A percentile compares a stretch with the other conserved stretches of the same genome.
Conservation (phyloP, 768 basidiomycete genomes). For the Kwoniella europaea region DNA sequence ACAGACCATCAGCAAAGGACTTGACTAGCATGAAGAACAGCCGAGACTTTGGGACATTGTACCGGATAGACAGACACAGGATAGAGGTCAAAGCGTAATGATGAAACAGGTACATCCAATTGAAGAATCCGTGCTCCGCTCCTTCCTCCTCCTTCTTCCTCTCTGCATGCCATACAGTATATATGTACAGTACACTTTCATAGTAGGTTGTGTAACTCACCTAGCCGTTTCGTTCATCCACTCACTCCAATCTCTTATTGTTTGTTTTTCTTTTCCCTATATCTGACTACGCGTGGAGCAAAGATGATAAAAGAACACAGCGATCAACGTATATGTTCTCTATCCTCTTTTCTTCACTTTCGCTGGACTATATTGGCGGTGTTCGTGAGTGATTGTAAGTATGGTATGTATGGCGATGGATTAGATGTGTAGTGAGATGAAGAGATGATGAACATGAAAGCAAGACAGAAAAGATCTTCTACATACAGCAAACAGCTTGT, state of each 20-base stretch:
- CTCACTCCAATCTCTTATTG: not conserved
- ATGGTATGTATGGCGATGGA: not conserved
- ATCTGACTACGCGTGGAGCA: not conserved
- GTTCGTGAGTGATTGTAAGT: constrained; percentile 2
- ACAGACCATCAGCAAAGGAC: constrained; percentile 13
- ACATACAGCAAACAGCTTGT: not conserved
- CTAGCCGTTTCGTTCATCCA: too few species aligned
- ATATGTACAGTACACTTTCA: too few species aligned
- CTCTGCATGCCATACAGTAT: not conserved
- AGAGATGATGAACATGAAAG: not conserved
- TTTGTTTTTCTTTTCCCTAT: not conserved
- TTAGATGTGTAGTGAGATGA: not conserved
- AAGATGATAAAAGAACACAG: not conserved
- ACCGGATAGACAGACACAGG: not conserved
- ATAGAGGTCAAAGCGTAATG: constrained; percentile 7
- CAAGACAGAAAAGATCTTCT: not conserved
- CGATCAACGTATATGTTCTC: constrained; percentile 9
- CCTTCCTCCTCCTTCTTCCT: not conserved
- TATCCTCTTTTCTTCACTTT: not conserved
- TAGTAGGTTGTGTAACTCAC: too few species aligned
- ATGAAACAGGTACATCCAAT: constrained; percentile 5
- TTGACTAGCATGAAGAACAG: not conserved
- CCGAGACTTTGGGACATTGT: constrained; percentile 1
- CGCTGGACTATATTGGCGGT: not conserved
- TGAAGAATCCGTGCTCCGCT: not conserved